Conservation (phyloP, 768 basidiomycete species). For the Pleurotus citrinopileatus region DNA sequence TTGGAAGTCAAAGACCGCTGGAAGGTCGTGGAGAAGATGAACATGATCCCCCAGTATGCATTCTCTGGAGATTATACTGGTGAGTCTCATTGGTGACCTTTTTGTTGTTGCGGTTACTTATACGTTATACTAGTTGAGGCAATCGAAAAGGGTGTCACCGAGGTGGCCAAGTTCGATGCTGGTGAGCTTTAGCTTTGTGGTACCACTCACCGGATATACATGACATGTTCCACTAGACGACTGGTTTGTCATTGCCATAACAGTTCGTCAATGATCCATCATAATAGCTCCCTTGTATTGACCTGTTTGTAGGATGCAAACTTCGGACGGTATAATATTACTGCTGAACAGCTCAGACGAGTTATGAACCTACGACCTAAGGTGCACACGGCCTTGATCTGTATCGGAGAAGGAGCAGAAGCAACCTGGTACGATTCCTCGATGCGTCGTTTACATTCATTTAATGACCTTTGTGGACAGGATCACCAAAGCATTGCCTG, state of each 20-base stretch:
- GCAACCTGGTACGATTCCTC: conserved; percentile 45
- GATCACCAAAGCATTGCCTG: conserved; percentile 61
- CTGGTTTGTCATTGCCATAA: conserved; percentile 70
- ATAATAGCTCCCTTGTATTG: background rate
- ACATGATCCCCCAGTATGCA: conserved; percentile 63
- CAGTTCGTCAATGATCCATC: conserved; percentile 28
- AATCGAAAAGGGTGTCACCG: conserved; percentile 58
- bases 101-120: conserved; percentile 8
- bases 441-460: background rate
- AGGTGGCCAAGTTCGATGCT: conserved; percentile 60
- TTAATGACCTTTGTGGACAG: conserved; percentile 25
- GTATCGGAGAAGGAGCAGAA: conserved; percentile 69
- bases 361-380: conserved; percentile 61
- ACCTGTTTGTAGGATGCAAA: conserved; percentile 50
- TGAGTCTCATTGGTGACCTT: conserved; percentile 18
- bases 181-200: no score
- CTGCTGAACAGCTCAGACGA: conserved; percentile 51
- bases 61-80: conserved; percentile 69
- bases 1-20: conserved; percentile 56
- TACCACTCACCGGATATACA: no score
- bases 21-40: conserved; percentile 71
- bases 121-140: conserved; percentile 47
- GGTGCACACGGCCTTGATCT: conserved; percentile 64
- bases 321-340: conserved; percentile 61
- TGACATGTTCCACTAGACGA: conserved; percentile 46